Evolutionary conservation across 2,329 filamentous ascomycete genomes (phyloP).

Genomic region (Bipolaris cookei): DNA sequence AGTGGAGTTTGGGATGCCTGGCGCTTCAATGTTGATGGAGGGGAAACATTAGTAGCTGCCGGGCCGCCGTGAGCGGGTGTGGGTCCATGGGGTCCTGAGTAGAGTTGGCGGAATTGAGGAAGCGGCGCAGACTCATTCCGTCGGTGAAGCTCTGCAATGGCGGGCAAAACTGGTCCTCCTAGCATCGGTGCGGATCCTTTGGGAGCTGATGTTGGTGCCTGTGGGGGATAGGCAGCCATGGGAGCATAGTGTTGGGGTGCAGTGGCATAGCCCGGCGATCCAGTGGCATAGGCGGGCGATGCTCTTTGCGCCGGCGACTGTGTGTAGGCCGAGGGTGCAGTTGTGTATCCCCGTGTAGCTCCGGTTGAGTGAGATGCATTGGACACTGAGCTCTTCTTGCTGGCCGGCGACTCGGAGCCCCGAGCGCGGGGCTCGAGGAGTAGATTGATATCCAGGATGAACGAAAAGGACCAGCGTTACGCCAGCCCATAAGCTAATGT

Average conservation of each 20-base stretch:
- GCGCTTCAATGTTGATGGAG: slow-evolving; percentile 46
- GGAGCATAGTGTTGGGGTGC: slow-evolving; percentile 41
- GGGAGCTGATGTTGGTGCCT: slow-evolving; percentile 36
- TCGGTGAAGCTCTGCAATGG: slow-evolving; percentile 47
- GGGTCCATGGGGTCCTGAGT: slow-evolving; percentile 50
- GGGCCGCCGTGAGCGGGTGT: slow-evolving; percentile 29
- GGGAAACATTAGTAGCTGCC: slow-evolving; percentile 40
- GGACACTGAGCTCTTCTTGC: slow-evolving; percentile 53
- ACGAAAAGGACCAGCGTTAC: slow-evolving; percentile 57
- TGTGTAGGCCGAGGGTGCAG: slow-evolving; percentile 46
- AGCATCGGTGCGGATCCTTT: slow-evolving; percentile 38
- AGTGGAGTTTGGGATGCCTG: slow-evolving; percentile 48
- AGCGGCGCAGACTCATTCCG: slow-evolving; percentile 49
- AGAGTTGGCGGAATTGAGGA: slow-evolving; percentile 49
- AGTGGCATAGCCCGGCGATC: slow-evolving; percentile 31
- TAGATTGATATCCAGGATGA: slow-evolving; percentile 93
- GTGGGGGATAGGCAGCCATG: slow-evolving; percentile 33
- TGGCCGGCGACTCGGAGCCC: slow-evolving; percentile 71
- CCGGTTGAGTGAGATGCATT: slow-evolving; percentile 50
- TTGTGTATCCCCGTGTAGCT: slow-evolving; percentile 49
- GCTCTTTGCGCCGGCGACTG: slow-evolving; percentile 45
- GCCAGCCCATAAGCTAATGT: slow-evolving; percentile 51
- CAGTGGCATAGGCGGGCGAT: slow-evolving; percentile 40
- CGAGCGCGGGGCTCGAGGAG: slow-evolving; percentile 77
- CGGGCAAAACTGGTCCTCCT: slow-evolving; percentile 48